Base-by-base conservation (phyloP, 2,329 filamentous ascomycete genomes). In the Trichoderma sp. region DNA sequence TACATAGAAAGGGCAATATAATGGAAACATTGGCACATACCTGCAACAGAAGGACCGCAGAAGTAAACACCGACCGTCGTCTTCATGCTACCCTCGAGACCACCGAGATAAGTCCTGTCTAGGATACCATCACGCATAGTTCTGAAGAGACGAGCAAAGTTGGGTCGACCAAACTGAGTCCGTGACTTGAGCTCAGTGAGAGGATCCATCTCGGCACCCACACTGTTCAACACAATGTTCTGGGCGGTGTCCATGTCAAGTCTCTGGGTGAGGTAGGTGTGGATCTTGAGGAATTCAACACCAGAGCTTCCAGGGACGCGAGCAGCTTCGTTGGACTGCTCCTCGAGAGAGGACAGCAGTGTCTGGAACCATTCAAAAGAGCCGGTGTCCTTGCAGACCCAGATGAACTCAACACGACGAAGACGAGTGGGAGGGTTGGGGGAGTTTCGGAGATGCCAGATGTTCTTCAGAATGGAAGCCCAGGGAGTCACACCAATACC, bases 341-440 rank as follows among this genome's bases (percentile, higher is more conserved):
- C 87, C 82, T 99, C 96, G 26, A 99, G 91, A 0, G 93, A 97
- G 0, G 93, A 93, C 17, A 99, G 88, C 1, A 99, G 90, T 1
- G 93, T 94, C 81, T 99, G 96, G 86, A 99, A 98, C 96, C 96
- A 99, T 83, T 98, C 96, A 78, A 99, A 99, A 0, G 95, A 97
- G 39, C 89, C 92, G 0, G 95, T 97, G 79, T 98, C 95, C 81
- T 93, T 96, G 88, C 95, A 98, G 66, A 98, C 92, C 96, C 96
- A 99, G 85, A 99, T 97, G 83, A 99, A 99, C 81, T 99, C 96
- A 36, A 99, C 95, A 81, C 96, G 92, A 72, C 94, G 93, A 61
- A 99, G 91, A 79, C 95, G 93, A 64, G 89, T 90, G 1, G 95
- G 95, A 28, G 95, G 93, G 84, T 98, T 96, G 8, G 95, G 95